These are phyloP conservation scores for Boletales sp. DNA, from an alignment of 768 basidiomycete genomes.

Conservation along the genomic window DNA sequence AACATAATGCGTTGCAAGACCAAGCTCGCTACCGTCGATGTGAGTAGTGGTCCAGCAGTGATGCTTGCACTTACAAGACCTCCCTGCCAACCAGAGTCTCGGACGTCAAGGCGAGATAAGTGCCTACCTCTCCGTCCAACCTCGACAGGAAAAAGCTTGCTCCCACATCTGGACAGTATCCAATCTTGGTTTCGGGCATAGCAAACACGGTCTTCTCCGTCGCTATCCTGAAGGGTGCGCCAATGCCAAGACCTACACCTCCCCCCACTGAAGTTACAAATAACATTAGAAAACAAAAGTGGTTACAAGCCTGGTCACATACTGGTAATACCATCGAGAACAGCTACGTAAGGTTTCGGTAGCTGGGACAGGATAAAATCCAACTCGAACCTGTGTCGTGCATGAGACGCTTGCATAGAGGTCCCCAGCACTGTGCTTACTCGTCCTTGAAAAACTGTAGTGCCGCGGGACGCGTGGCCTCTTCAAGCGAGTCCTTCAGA, in stretches of 20 bases:
- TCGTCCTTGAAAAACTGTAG: slow-evolving; percentile 89
- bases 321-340: slow-evolving; percentile 94
- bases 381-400: slow-evolving; percentile 63
- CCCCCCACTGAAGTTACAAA: slow-evolving; percentile 73
- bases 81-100: slow-evolving; percentile 70
- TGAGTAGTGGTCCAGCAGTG: slow-evolving; percentile 8
- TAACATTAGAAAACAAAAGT: background rate
- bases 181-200: slow-evolving; percentile 97
- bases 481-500: slow-evolving; percentile 45
- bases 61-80: slow-evolving; percentile 65
- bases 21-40: slow-evolving; percentile 62
- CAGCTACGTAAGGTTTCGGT: slow-evolving; percentile 84
- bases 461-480: slow-evolving; percentile 56
- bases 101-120: slow-evolving; percentile 89
- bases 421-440: slow-evolving; percentile 42
- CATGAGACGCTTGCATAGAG: slow-evolving; percentile 8
- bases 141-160: slow-evolving; percentile 85
- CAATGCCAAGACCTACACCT: slow-evolving; percentile 82
- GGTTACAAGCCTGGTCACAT: slow-evolving; percentile 27
- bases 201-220: slow-evolving; percentile 90
- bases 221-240: slow-evolving; percentile 87
- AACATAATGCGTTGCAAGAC: slow-evolving; percentile 92
- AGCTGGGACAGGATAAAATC: slow-evolving; percentile 69
- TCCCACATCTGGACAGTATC: slow-evolving; percentile 91
- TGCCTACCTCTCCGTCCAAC: slow-evolving; percentile 88